Base-by-base conservation (phyloP, 805 yeast genomes). In the Hanseniaspora guilliermondii region DNA sequence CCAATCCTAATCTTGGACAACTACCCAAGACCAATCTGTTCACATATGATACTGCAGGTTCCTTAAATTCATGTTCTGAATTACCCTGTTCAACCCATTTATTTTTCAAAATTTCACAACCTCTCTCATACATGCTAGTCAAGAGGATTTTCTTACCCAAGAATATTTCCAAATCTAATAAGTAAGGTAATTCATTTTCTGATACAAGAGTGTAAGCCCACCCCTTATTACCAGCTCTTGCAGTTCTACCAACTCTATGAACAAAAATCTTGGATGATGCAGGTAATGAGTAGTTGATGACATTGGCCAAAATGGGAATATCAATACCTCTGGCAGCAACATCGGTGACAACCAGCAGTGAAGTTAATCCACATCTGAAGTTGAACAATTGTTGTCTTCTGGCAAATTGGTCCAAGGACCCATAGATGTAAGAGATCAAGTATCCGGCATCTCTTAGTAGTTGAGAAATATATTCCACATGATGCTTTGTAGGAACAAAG, bases 311-410 rank as follows among this genome's bases (percentile, higher is more conserved):
- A 55, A 93, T 82, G 0, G 98, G 98, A 60, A 93, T 87, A 79
- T 94, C 99, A 58, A 93, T 88, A 81, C 98, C 98, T 74, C 98
- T 83, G 1, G 98, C 98, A 25, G 96, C 96, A 59, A 87, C 97
- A 73, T 93, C 98, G 1, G 98, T 93, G 54, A 93, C 99, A 9
- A 93, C 97, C 66, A 93, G 69, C n/a, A 93, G 67, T 32, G 85
- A 80, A 4, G 96, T 80, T 46, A 85, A 72, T 1, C 97, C 98
- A 1, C 82, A 73, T 61, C 96, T 74, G 69, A 93, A 93, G 60
- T 87, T 82, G 63, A 83, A 76, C 49, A 93, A 72, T 65, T 93
- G 97, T 61, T 85, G 83, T 57, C 83, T 82, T 75, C 99, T 83
- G 1, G 98, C 98, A 61, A 80, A 83, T 65, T 93, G 98, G 69